Conservation (phyloP, 73 alveolate species). For the Paraurostyla sp. region DNA sequence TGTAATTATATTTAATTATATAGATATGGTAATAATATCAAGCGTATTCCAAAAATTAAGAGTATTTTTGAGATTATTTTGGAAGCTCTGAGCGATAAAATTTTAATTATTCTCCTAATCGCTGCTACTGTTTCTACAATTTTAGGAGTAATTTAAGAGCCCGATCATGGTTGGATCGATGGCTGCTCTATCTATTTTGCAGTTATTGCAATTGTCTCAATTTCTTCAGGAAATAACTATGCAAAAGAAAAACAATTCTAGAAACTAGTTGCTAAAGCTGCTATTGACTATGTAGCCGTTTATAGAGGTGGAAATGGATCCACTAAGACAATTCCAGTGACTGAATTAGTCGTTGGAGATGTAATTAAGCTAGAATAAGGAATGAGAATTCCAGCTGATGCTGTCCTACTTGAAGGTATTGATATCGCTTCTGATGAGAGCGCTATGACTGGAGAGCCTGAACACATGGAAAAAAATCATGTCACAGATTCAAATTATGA, state of each 20-base stretch:
- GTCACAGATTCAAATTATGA: constrained; percentile 78
- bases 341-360: constrained; percentile 56
- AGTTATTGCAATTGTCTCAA: constrained; percentile 89
- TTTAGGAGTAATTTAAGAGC: constrained; percentile 91
- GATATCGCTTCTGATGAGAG: constrained; percentile 88
- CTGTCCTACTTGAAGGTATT: constrained; percentile 9
- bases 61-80: constrained; percentile 66
- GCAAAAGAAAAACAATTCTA: constrained; percentile 92
- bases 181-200: constrained; percentile 95
- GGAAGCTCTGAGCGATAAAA: constrained; percentile 93
- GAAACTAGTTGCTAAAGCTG: constrained; percentile 88
- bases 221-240: constrained; percentile 90
- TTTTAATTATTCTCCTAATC: constrained; percentile 85
- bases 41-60: constrained; percentile 17
- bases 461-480: constrained; percentile 81
- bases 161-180: constrained; percentile 95
- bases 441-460: constrained; percentile 94
- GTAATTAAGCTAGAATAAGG: constrained; percentile 35
- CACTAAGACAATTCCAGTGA: constrained; percentile 81
- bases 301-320: constrained; percentile 83
- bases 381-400: constrained; percentile 43
- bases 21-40: constrained; percentile 8
- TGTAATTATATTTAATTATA: not conserved
- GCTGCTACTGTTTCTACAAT: constrained; percentile 93
- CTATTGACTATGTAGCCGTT: constrained; percentile 80